A percentile compares a stretch with the other conserved stretches of the same genome.
Evolutionary conservation across 495 filamentous ascomycete genomes (phyloP).

Genomic region (Friedmanniomyces endolithicus): DNA sequence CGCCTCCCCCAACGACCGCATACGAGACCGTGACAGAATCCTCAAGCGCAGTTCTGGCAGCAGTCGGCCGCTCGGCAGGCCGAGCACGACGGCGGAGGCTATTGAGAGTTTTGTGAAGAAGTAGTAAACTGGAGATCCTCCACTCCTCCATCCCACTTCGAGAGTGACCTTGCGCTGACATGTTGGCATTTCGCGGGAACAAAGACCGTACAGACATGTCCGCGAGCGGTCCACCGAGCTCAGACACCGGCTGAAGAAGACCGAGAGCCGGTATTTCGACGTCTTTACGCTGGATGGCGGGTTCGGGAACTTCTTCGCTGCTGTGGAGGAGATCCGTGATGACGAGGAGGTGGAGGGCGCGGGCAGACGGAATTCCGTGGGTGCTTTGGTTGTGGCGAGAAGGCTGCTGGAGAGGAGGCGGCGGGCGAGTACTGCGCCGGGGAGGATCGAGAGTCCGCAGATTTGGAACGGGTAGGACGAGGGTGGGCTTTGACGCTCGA

Average conservation of each 20-base stretch:
- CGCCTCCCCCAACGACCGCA: background rate
- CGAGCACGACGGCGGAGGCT: constrained; percentile 10
- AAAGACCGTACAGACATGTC: constrained; percentile 10
- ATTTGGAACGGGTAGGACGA: background rate
- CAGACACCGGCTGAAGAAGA: background rate
- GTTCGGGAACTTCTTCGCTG: background rate
- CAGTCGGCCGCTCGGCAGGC: constrained; percentile 1
- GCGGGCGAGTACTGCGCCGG: constrained; percentile 15
- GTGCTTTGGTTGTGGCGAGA: background rate
- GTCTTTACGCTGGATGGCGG: background rate
- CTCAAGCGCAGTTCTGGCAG: constrained; percentile 7
- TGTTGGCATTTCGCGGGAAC: background rate
- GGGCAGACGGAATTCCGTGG: background rate
- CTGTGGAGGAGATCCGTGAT: background rate
- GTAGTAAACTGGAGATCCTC: constrained; percentile 3
- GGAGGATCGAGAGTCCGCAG: constrained; percentile 10
- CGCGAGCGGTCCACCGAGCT: constrained; percentile 7
- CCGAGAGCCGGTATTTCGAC: constrained; percentile 5
- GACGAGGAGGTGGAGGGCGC: background rate
- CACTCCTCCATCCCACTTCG: background rate
- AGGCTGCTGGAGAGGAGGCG: constrained; percentile 6
- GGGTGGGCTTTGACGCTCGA: too few relatives aligned
- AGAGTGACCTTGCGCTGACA: background rate
- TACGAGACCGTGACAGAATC: constrained; percentile 12
- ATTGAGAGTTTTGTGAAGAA: constrained; percentile 20